phyloP scores from a whole-genome alignment of 1,139 yeast species.

The Petasospora fabianii region DNA sequence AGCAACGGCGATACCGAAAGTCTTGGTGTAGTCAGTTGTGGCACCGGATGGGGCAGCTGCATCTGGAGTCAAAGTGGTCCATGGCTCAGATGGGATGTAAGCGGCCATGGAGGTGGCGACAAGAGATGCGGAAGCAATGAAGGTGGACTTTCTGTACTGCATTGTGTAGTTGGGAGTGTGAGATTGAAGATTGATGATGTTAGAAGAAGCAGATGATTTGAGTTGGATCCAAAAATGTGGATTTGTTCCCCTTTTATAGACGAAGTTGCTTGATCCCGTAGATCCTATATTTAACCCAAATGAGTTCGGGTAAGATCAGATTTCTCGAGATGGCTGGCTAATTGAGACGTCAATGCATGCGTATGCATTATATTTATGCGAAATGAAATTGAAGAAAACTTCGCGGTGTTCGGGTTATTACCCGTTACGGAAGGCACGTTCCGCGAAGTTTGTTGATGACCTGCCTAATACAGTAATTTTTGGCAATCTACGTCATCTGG shows the following conservation, averaged over 20 bases:
- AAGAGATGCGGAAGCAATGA: conserved; percentile 31
- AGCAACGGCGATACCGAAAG: conserved; percentile 40
- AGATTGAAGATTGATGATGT: neutral
- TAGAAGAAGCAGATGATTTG: neutral
- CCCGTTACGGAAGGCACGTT: too few relatives aligned
- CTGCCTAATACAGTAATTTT: neutral
- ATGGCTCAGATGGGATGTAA: conserved; percentile 30
- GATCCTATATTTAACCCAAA: neutral
- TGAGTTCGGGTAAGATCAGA: conserved; percentile 12
- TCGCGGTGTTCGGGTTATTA: neutral
- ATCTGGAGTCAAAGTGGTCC: conserved; percentile 37
- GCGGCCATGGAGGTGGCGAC: conserved; percentile 27
- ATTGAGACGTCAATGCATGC: too few relatives aligned
- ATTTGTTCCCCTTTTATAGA: neutral
- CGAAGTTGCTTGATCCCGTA: neutral
- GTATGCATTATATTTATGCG: too few relatives aligned
- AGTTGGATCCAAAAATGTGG: neutral
- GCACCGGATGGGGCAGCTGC: conserved; percentile 34
- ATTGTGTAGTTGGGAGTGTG: conserved; percentile 9
- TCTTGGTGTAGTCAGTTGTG: conserved; percentile 36
- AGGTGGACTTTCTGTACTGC: conserved; percentile 30
- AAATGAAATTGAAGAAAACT: too few relatives aligned
- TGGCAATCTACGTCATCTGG: neutral
- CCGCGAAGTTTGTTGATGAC: neutral
- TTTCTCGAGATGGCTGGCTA: neutral